Evolutionary conservation across 2,329 filamentous ascomycete genomes (phyloP).

Genomic region (Sporothrix mexicana): DNA sequence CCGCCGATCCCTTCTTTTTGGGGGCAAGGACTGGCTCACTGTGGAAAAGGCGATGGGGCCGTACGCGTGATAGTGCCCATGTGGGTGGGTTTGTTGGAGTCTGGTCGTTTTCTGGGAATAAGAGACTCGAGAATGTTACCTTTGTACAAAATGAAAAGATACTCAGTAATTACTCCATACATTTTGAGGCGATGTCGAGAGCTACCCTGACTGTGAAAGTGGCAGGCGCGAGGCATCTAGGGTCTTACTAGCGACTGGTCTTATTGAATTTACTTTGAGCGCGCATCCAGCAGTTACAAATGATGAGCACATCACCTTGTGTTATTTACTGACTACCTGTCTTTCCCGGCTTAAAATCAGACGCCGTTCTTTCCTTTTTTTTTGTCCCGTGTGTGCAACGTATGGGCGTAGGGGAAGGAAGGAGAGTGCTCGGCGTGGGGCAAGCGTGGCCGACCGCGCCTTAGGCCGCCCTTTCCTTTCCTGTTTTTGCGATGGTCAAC

Average conservation of each 20-base stretch:
- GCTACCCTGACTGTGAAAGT: background rate
- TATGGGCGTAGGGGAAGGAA: background rate
- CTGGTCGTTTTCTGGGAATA: slow-evolving; percentile 6
- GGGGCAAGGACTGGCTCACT: slow-evolving; percentile 17
- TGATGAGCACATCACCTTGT: background rate
- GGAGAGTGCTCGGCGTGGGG: background rate
- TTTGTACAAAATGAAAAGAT: no score
- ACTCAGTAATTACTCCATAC: background rate
- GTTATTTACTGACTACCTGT: background rate
- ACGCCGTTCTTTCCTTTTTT: background rate
- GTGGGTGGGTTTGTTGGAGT: slow-evolving; percentile 16
- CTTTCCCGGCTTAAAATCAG: background rate
- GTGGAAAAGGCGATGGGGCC: background rate
- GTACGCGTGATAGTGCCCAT: slow-evolving; percentile 15
- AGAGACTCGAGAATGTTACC: background rate
- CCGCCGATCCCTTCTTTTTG: slow-evolving; percentile 27
- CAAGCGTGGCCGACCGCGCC: background rate
- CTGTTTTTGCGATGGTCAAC: background rate
- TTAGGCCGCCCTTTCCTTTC: background rate
- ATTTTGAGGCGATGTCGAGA: background rate
- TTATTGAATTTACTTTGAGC: background rate
- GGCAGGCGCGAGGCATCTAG: background rate
- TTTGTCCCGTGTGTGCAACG: background rate
- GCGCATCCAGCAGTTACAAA: background rate
- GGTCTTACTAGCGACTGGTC: background rate